A percentile compares a stretch with the other conserved stretches of the same genome.
phyloP scores from a whole-genome alignment of 1,284 basidiomycete genomes.

The Vanrija sp. region DNA sequence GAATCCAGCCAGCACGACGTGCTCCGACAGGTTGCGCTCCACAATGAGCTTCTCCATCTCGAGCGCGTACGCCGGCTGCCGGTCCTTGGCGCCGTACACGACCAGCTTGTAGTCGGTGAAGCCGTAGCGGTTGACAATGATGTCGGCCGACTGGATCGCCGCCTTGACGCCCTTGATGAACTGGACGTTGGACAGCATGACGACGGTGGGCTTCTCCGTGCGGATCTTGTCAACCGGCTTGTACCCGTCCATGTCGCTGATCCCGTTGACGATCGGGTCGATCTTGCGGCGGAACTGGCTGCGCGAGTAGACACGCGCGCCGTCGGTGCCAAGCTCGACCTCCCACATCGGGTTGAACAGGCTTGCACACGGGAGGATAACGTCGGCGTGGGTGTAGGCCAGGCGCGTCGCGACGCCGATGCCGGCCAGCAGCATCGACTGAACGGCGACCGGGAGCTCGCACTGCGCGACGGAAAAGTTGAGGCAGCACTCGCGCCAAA shows the following conservation, averaged over 20 bases:
- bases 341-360: constrained; percentile 17
- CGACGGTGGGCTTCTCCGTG: constrained; percentile 9
- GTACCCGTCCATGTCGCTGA: constrained; percentile 14
- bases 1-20: constrained; percentile 10
- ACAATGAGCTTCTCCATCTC: constrained; percentile 15
- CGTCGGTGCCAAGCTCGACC: constrained; percentile 10
- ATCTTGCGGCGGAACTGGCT: constrained; percentile 12
- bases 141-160: constrained; percentile 15
- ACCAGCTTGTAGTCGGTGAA: constrained; percentile 15
- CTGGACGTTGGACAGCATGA: constrained; percentile 16
- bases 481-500: constrained; percentile 12
- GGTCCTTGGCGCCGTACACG: constrained; percentile 15
- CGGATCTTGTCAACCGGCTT: constrained; percentile 10
- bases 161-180: constrained; percentile 17
- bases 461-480: constrained; percentile 13
- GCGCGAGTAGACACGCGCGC: constrained; percentile 4
- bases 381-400: constrained; percentile 12
- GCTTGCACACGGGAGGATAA: constrained; percentile 10
- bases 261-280: constrained; percentile 15
- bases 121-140: constrained; percentile 14
- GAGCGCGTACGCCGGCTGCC: constrained; percentile 13
- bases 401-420: constrained; percentile 11
- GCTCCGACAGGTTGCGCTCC: constrained; percentile 6
- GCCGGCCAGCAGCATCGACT: constrained; percentile 9
- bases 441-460: constrained; percentile 6